Base-by-base conservation (phyloP, 148 eudicot species). In the Dianthus caryophyllus region DNA sequence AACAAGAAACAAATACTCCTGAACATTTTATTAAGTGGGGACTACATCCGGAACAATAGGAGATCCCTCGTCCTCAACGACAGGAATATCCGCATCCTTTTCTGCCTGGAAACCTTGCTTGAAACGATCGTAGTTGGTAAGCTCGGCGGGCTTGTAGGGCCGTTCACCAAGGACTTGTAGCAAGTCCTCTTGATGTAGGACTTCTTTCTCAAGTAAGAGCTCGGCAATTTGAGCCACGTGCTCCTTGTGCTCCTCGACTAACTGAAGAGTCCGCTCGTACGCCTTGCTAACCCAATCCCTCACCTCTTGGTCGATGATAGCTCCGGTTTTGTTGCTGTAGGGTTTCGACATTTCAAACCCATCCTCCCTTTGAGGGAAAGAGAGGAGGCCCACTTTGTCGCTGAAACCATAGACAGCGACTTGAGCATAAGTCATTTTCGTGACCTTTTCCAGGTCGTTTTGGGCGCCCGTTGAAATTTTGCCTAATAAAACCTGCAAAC, bases 391-490 rank as follows among this genome's bases (percentile, higher is more conserved):
- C 47, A 91, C 95, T 75, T 84, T 91, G 30, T 91, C 88, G 50
- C 97, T 91, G 72, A 91, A 91, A 12, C 97, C 97, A 60, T 91
- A 88, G 11, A 91, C 75, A 29, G 97, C 95, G 4, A 91, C 97
- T 77, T 88, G 97, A 20, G 91, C 97, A 46, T 91, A 91, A 7
- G 97, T 88, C 89, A 91, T 86, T 71, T 86, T 88, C 15, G 97
- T 91, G 65, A 91, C 97, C 68, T 88, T 91, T 79, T 88, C 95
- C 65, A 91, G 78, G 72, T 91, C 97, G 53, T 91, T 83, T 73
- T 91, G 97, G 20, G 97, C 95, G 64, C 97, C 97, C 0, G 97
- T 91, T 10, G 97, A 91, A 54, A 91, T 91, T 72, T 74, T 91
- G 15, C 97, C 97, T 50, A 91, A 14, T 67, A 91, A 43, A 61